Evolutionary conservation across 2,329 filamentous ascomycete species (phyloP), one percentile per base, ranked within the genome.

Genomic region (Colletotrichum sp.): DNA sequence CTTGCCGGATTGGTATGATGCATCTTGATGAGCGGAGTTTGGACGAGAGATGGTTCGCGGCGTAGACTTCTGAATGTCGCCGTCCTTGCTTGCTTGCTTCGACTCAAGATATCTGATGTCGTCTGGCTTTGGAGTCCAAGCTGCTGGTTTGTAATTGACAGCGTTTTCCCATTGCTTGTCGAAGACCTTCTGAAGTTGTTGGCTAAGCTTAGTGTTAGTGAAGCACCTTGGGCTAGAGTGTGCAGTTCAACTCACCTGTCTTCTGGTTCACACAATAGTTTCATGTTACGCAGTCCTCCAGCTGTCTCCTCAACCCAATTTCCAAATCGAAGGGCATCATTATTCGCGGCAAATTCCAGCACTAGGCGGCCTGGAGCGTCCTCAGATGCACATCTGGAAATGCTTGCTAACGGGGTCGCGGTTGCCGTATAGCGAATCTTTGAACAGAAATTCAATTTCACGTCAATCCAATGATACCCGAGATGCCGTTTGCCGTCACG

Each of bases 391-490:
- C n/a, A 13, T 57, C 61, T 61, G 4, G n/a, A 34, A 34, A 75
- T 34, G 1, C 4, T 30, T 32, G 24, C 66, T 13, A 70, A 3
- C 7, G 48, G 52, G 24, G 61, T 24, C 18, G n/a, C 26, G 1
- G 6, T 30, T 21, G 28, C 14, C 6, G 59, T 36, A 14, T 71
- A 67, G 14, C 5, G 2, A 14, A 76, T 57, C 21, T n/a, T 55
- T 8, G 6, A 7, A 18, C 74, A 76, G 6, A 24, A 55, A 18
- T 43, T 67, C 16, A 75, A 12, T 36, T 71, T 76, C 13, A 68
- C 66, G 3, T 75, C 74, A 6, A 76, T 30, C 74, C 74, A 76
- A 7, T 34, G 30, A 14, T 61, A 66, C 5, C 59, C 59, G n/a
- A 57, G 52, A 32, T 21, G 61, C 6, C 14, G 14, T 39, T 55